Base-by-base conservation (phyloP, 305 asterid species). In the Fraxinus paxiana region DNA sequence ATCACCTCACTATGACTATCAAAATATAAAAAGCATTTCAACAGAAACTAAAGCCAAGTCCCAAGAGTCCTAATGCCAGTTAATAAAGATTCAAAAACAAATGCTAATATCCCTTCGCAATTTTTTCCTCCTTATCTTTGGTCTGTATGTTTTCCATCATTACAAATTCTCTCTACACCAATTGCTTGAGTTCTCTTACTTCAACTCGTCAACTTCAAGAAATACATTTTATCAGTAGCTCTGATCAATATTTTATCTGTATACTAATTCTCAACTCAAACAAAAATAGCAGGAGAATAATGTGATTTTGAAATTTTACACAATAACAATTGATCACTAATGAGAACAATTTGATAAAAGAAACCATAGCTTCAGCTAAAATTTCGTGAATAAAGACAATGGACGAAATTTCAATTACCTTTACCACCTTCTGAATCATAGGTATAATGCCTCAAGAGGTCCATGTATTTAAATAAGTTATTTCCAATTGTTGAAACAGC, bases 401-500 rank as follows among this genome's bases (percentile, higher is more conserved):
- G 59, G 59, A 46, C 59, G n/a, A 46, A 46, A 46, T 46, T 46
- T 46, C 59, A 46, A 46, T 46, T 15, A 46, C 59, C 59, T 46
- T 46, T 15, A 46, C 20, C 59, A 46, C 59, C 20, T 46, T 46
- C 59, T 46, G 59, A 46, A 46, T 15, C 59, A 15, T 46, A 46
- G 59, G 59, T 15, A 85, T 87, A 85, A 46, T 79, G 84, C 90
- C 89, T 92, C 86, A 92, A 82, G 65, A 83, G 86, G 75, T 89
- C 95, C 91, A 85, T 85, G 84, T 96, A 94, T 83, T 87, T 88
- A 88, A 83, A 94, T 79, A 96, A 88, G 81, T 94, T 90, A 85
- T 94, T 90, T 81, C 97, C 98, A 75, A 83, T 86, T 12, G 94
- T 90, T 73, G 94, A 86, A 77, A 96, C 92, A 76, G 98, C 97